Percentiles rank a stretch among this genome's conserved stretches.
Evolutionary conservation across 345 rosid genomes (phyloP).

Genomic region (Murraya paniculata): DNA sequence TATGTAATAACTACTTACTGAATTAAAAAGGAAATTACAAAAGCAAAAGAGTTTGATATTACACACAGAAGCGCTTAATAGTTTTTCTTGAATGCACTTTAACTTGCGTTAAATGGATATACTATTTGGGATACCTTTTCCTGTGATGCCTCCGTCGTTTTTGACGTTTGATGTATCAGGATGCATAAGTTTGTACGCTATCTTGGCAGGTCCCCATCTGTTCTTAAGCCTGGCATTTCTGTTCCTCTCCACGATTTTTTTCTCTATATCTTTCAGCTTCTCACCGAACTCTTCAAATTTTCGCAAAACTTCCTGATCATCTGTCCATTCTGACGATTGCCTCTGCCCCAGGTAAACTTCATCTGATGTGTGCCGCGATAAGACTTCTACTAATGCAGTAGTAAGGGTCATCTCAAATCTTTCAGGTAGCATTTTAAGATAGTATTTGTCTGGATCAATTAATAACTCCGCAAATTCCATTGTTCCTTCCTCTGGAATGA

Average conservation of each 20-base stretch:
- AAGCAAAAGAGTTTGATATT: neutral
- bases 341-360: conserved; percentile 56
- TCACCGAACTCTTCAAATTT: conserved; percentile 33
- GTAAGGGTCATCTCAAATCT: conserved; percentile 38
- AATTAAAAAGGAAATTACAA: neutral
- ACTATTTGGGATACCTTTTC: conserved; percentile 57
- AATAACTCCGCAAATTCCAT: conserved; percentile 32
- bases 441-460: conserved; percentile 42
- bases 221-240: conserved; percentile 35
- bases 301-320: conserved; percentile 28
- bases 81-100: neutral
- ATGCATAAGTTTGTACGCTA: conserved; percentile 44
- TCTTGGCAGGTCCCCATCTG: conserved; percentile 49
- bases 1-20: neutral
- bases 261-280: conserved; percentile 36
- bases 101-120: conserved; percentile 33
- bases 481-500: conserved; percentile 53
- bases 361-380: conserved; percentile 50
- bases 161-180: conserved; percentile 34
- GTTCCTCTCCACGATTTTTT: conserved; percentile 43
- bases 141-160: conserved; percentile 30
- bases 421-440: conserved; percentile 44
- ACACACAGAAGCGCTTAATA: neutral
- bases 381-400: conserved; percentile 43
- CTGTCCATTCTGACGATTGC: conserved; percentile 34